Conservation (phyloP, 768 basidiomycete genomes). For the Panaeolus papilionaceus region DNA sequence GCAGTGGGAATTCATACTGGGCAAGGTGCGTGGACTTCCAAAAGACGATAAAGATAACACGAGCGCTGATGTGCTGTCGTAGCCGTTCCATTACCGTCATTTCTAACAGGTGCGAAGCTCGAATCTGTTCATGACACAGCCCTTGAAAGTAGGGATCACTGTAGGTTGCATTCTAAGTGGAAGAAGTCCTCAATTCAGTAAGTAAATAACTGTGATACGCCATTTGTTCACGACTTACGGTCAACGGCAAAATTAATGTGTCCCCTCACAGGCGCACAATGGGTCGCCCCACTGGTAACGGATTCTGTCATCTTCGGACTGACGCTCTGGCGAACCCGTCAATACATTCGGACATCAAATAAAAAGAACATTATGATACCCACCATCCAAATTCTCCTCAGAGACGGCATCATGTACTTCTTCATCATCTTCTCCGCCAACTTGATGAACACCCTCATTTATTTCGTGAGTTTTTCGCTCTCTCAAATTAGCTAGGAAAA, state of each 20-base stretch:
- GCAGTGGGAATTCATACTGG: background rate
- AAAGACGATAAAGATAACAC: background rate
- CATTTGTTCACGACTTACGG: background rate
- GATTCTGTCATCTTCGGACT: conserved; percentile 18
- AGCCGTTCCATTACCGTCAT: conserved; percentile 1
- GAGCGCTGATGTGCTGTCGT: background rate
- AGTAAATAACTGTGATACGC: background rate
- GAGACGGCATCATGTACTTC: conserved; percentile 20
- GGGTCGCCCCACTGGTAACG: conserved; percentile 17
- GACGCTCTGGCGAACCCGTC: conserved; percentile 17
- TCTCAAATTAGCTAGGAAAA: background rate
- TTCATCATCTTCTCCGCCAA: conserved; percentile 10
- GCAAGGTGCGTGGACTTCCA: background rate
- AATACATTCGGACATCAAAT: conserved; percentile 3
- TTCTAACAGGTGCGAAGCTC: background rate
- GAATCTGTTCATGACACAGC: background rate
- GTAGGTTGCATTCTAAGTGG: background rate
- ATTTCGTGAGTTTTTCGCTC: conserved; percentile 14
- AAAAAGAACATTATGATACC: background rate
- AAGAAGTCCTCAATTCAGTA: background rate
- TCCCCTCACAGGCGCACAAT: background rate
- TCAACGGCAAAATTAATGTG: background rate
- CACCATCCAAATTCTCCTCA: conserved; percentile 19
- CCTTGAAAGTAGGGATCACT: background rate
- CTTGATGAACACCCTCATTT: conserved; percentile 20